Conservation (phyloP, 345 rosid genomes). For the Euphorbia lathyris region DNA sequence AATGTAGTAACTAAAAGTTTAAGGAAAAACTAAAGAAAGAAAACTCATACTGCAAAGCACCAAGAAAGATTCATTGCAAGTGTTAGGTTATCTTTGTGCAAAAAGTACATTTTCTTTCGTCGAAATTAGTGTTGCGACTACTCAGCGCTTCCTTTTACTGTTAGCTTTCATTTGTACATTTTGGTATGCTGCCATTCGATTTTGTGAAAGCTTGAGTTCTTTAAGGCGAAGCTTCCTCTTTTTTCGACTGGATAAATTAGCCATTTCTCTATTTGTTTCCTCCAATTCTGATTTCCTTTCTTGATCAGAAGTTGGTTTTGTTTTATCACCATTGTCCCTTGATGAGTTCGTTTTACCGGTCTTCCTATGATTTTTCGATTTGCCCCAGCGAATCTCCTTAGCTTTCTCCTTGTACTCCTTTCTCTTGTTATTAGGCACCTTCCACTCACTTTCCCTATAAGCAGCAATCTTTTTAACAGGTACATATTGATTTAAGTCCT, state of each 20-base stretch:
- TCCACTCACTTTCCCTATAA: conserved; percentile 73
- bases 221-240: conserved; percentile 61
- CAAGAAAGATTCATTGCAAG: not conserved
- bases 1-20: not conserved
- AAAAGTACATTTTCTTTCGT: not conserved
- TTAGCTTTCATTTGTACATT: conserved; percentile 37
- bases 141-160: conserved; percentile 3
- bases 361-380: conserved; percentile 27
- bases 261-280: conserved; percentile 25
- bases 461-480: conserved; percentile 82
- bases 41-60: not conserved
- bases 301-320: conserved; percentile 18
- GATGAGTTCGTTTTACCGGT: conserved; percentile 43
- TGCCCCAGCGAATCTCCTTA: conserved; percentile 39
- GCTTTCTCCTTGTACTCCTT: conserved; percentile 46
- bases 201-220: conserved; percentile 48
- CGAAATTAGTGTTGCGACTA: not conserved
- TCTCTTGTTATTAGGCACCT: conserved; percentile 50
- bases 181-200: conserved; percentile 65
- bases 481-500: conserved; percentile 80
- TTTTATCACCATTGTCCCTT: conserved; percentile 22
- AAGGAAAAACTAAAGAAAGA: not conserved
- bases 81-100: not conserved
- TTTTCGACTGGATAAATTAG: conserved; percentile 46
- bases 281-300: conserved; percentile 23